phyloP scores from a whole-genome alignment of 2,329 filamentous ascomycete genomes.

The Metarhizium rileyi region DNA sequence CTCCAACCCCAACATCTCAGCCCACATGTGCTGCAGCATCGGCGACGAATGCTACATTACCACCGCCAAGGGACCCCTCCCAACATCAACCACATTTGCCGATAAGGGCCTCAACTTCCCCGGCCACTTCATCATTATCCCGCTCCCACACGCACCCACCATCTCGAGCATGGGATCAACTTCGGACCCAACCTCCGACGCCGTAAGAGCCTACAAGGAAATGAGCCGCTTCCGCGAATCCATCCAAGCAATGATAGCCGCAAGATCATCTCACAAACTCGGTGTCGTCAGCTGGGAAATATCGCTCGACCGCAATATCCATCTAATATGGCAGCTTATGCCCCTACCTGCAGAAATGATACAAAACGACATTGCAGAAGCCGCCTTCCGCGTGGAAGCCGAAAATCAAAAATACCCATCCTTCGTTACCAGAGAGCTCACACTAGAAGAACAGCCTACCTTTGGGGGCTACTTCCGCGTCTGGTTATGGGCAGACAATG shows the following conservation, averaged over 20 bases:
- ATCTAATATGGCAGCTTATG: slow-evolving; percentile 89
- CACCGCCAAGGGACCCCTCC: slow-evolving; percentile 82
- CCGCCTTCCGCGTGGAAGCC: slow-evolving; percentile 79
- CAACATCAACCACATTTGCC: slow-evolving; percentile 57
- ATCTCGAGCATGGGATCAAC: slow-evolving; percentile 54
- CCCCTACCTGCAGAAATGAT: slow-evolving; percentile 63
- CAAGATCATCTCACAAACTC: slow-evolving; percentile 45
- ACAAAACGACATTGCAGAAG: slow-evolving; percentile 66
- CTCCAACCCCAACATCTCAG: slow-evolving; percentile 72
- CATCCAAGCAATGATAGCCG: slow-evolving; percentile 70
- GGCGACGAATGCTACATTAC: slow-evolving; percentile 83
- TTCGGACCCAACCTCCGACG: slow-evolving; percentile 39
- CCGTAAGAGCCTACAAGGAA: slow-evolving; percentile 58
- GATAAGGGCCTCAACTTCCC: slow-evolving; percentile 62
- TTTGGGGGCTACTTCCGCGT: slow-evolving; percentile 66
- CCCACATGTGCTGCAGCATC: slow-evolving; percentile 84
- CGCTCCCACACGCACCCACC: slow-evolving; percentile 71
- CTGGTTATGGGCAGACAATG: slow-evolving; percentile 63
- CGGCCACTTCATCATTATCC: slow-evolving; percentile 83
- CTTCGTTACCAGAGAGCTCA: slow-evolving; percentile 39
- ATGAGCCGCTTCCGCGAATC: slow-evolving; percentile 74
- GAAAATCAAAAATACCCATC: slow-evolving; percentile 56
- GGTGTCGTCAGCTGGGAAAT: slow-evolving; percentile 92
- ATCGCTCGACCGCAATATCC: slow-evolving; percentile 68
- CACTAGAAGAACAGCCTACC: slow-evolving; percentile 37